Conservation (phyloP, 2,329 filamentous ascomycete species). For the Orbilia javanica region DNA sequence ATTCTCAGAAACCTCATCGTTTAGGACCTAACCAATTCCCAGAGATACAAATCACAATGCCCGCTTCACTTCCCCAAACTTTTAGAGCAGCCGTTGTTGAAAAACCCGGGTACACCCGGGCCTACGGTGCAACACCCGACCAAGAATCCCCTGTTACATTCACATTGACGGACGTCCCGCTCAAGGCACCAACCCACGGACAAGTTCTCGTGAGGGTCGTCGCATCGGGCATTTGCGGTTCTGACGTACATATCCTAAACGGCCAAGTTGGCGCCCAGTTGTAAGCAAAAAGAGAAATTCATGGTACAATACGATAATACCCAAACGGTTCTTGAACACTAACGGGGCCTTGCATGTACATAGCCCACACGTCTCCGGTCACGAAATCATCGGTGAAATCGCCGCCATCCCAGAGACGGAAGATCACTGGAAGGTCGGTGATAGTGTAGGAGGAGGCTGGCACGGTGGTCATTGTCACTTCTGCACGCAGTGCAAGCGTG, state of each 20-base stretch:
- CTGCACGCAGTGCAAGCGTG: constrained; percentile 75
- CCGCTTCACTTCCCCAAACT: constrained; percentile 41
- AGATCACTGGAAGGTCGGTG: constrained; percentile 73
- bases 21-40: not conserved
- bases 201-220: constrained; percentile 75
- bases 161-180: constrained; percentile 29
- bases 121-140: constrained; percentile 21
- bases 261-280: constrained; percentile 42
- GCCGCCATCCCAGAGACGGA: constrained; percentile 73
- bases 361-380: constrained; percentile 74
- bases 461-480: constrained; percentile 75
- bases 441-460: constrained; percentile 77
- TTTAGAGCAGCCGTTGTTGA: constrained; percentile 51
- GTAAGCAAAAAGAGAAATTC: not conserved
- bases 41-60: constrained; percentile 13
- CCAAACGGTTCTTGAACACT: too few species aligned
- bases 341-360: not conserved
- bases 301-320: too few species aligned
- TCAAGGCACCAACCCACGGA: constrained; percentile 64
- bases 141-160: constrained; percentile 42
- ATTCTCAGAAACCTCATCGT: not conserved
- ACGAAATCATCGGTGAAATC: constrained; percentile 78
- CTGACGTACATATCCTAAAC: constrained; percentile 67
- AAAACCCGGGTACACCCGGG: not conserved
- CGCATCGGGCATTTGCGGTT: constrained; percentile 77